These are phyloP conservation scores for Coniochaeta pulveracea DNA, from an alignment of 2,329 filamentous ascomycete genomes.

Conservation along the genomic window DNA sequence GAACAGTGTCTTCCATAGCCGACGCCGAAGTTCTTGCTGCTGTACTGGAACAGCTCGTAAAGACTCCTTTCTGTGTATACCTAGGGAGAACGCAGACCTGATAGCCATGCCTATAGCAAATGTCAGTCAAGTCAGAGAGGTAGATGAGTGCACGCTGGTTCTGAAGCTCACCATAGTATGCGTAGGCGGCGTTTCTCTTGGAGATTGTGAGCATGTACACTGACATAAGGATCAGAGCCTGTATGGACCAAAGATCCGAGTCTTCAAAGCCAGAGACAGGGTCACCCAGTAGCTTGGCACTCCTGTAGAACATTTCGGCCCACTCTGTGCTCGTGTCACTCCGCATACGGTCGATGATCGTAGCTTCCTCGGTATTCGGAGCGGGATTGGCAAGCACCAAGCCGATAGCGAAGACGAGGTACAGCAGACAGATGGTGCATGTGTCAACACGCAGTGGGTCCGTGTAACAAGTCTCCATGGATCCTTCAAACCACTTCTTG, in stretches of 20 bases:
- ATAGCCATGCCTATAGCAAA: constrained; percentile 44
- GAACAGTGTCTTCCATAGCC: constrained; percentile 54
- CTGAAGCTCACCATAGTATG: constrained; percentile 39
- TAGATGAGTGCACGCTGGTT: constrained; percentile 6
- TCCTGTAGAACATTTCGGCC: constrained; percentile 52
- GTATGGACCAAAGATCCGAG: constrained; percentile 53
- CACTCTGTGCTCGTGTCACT: constrained; percentile 34
- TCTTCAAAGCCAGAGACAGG: constrained; percentile 42
- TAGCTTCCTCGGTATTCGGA: constrained; percentile 35
- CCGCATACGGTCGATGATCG: constrained; percentile 35
- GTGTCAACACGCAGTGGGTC: constrained; percentile 37
- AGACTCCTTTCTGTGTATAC: constrained; percentile 50
- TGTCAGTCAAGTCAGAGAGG: too few relatives aligned
- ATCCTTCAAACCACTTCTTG: constrained; percentile 32
- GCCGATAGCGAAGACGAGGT: constrained; percentile 52
- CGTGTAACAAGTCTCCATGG: constrained; percentile 40
- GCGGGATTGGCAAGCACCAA: constrained; percentile 43
- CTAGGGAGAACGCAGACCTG: constrained; percentile 49
- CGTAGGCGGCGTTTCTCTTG: constrained; percentile 51
- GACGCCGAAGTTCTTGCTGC: constrained; percentile 28
- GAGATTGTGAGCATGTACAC: constrained; percentile 52
- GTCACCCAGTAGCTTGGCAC: constrained; percentile 40
- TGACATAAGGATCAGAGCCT: constrained; percentile 51
- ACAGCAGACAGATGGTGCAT: constrained; percentile 45
- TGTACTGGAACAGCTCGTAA: constrained; percentile 9